Percentiles rank a stretch among this genome's conserved stretches.
Evolutionary conservation across 306 rosid genomes (phyloP).

Genomic region (Rosa multiflora): DNA sequence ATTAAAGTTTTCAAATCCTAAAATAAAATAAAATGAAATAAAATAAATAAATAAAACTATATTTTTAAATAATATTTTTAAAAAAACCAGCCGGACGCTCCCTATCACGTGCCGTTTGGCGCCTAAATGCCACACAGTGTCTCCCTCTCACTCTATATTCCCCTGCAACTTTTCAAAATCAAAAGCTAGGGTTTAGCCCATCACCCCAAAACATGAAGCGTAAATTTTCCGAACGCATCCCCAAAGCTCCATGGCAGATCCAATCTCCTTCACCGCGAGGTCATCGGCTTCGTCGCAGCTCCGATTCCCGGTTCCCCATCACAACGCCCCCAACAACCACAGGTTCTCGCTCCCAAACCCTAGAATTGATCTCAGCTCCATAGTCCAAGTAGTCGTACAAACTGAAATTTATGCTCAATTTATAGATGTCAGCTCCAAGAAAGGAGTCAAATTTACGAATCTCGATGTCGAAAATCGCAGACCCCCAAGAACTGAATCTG

Average conservation of each 20-base stretch:
- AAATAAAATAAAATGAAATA: no score
- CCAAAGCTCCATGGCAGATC: conserved; percentile 19
- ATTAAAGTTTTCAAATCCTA: no score
- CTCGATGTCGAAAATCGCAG: conserved; percentile 25
- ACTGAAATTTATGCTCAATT: neutral
- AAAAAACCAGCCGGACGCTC: neutral
- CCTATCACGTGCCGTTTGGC: conserved; percentile 32
- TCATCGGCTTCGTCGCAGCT: conserved; percentile 18
- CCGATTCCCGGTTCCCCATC: conserved; percentile 13
- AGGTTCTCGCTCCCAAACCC: conserved; percentile 19
- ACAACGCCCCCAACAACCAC: conserved; percentile 14
- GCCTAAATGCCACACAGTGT: conserved; percentile 25
- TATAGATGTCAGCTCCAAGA: conserved; percentile 24
- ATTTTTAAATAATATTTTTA: neutral
- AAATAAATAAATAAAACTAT: no score
- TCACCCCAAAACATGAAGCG: conserved; percentile 38
- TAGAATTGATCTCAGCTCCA: neutral
- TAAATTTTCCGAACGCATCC: conserved; percentile 20
- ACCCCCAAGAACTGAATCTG: conserved; percentile 24
- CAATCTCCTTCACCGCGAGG: conserved; percentile 10
- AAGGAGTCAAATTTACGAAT: conserved; percentile 30
- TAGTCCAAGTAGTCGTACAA: neutral
- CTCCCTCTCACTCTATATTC: neutral
- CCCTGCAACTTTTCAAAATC: neutral
- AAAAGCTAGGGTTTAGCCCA: neutral